Conservation (phyloP, 192 early-diverging fungal genomes). For the Coemansia nantahalensis region DNA sequence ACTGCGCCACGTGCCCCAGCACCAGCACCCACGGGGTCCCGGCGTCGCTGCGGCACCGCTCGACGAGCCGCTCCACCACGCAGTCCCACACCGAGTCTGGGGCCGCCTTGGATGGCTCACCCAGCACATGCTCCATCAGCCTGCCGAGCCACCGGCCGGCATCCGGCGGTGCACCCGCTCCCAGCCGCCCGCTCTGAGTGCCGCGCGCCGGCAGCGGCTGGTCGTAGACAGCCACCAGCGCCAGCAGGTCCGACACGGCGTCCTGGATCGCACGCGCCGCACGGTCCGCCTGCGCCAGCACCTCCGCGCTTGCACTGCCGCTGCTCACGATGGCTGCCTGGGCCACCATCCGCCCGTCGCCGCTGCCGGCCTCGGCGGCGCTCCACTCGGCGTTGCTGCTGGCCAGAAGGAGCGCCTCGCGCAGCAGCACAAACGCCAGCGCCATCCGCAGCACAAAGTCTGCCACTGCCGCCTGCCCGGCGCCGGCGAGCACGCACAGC, state of each 20-base stretch:
- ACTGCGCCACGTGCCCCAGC: slow-evolving; percentile 21
- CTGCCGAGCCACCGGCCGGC: slow-evolving; percentile 24
- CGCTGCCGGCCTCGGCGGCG: too few relatives aligned
- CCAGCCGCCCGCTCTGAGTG: too few relatives aligned
- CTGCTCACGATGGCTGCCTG: slow-evolving; percentile 10
- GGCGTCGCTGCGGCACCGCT: background rate
- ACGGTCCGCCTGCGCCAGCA: slow-evolving; percentile 10
- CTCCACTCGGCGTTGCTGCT: background rate
- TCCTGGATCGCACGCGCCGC: slow-evolving; percentile 25
- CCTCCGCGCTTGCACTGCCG: slow-evolving; percentile 4
- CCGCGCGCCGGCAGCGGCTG: slow-evolving; percentile 1
- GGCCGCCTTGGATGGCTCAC: background rate
- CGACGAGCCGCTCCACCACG: background rate
- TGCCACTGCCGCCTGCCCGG: background rate
- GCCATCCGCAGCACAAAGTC: slow-evolving; percentile 21
- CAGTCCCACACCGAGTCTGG: slow-evolving; percentile 11
- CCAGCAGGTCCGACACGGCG: slow-evolving; percentile 19
- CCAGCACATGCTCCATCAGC: slow-evolving; percentile 1
- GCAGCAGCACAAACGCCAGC: slow-evolving; percentile 39
- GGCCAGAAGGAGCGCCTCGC: slow-evolving; percentile 23
- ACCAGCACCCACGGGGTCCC: slow-evolving; percentile 29
- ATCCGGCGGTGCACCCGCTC: slow-evolving; percentile 8
- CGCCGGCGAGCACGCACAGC: background rate
- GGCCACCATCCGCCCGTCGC: background rate
- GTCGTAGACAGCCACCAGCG: slow-evolving; percentile 9